phyloP scores from a whole-genome alignment of 306 rosid species.

The Medicago lupulina region DNA sequence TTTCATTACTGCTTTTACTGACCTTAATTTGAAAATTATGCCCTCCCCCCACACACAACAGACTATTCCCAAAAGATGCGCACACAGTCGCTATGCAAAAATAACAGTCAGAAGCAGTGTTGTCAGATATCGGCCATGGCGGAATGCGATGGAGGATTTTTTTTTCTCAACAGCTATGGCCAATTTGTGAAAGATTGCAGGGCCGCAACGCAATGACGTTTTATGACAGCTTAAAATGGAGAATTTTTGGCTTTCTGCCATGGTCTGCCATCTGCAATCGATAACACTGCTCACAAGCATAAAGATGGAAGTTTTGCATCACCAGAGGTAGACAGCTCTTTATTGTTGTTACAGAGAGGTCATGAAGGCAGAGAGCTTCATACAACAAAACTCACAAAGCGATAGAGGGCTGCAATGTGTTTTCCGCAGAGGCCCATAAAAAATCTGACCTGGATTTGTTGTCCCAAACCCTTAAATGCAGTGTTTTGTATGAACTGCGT shows the following conservation, averaged over 20 bases:
- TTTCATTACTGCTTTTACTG: not conserved
- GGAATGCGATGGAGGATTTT: too few species aligned
- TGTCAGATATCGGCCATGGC: not conserved
- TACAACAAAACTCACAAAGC: not conserved
- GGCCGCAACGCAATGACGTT: not conserved
- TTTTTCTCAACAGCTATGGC: not conserved
- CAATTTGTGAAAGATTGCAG: not conserved
- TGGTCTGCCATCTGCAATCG: not conserved
- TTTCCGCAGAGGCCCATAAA: not conserved
- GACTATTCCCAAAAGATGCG: not conserved
- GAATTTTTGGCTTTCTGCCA: not conserved
- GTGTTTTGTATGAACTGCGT: not conserved
- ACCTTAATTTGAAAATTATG: not conserved
- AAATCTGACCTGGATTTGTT: not conserved
- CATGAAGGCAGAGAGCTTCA: not conserved
- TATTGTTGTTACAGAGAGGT: not conserved
- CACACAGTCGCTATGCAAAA: not conserved
- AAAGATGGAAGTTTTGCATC: not conserved
- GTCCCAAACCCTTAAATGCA: not conserved
- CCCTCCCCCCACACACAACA: not conserved
- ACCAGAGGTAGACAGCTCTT: not conserved
- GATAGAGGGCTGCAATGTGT: not conserved
- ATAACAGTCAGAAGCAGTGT: not conserved
- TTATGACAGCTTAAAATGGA: not conserved
- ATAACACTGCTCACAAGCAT: not conserved